These are phyloP conservation scores for Candida yuanshanica DNA, from an alignment of 805 yeast species.

Conservation along the genomic window DNA sequence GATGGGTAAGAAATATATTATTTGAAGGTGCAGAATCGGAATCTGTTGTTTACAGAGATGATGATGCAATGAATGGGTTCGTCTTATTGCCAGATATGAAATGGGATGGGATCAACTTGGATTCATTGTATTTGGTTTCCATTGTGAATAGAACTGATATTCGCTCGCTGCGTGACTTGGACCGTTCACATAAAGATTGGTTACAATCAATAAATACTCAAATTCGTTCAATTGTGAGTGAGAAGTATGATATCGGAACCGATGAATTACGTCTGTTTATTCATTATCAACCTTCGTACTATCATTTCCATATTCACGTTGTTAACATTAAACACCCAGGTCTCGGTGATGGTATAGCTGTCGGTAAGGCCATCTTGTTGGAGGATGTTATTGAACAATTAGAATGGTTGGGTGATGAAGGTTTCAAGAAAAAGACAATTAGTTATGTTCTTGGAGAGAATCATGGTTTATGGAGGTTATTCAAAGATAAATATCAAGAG, in stretches of 20 bases:
- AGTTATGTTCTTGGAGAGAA: constrained; percentile 69
- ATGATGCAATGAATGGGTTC: constrained; percentile 44
- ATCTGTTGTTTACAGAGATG: constrained; percentile 61
- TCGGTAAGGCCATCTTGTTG: constrained; percentile 76
- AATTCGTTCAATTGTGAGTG: constrained; percentile 43
- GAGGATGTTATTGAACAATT: constrained; percentile 79
- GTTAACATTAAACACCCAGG: constrained; percentile 71
- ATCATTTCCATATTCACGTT: constrained; percentile 90
- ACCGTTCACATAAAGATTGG: constrained; percentile 50
- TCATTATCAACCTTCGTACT: constrained; percentile 95
- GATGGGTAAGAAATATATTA: constrained; percentile 88
- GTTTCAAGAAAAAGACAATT: constrained; percentile 52
- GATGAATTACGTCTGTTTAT: constrained; percentile 72
- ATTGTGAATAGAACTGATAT: constrained; percentile 68
- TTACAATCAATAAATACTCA: constrained; percentile 41
- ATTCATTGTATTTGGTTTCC: constrained; percentile 69
- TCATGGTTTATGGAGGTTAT: constrained; percentile 60
- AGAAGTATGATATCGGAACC: constrained; percentile 39
- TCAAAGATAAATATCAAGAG: too few species aligned
- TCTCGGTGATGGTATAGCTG: constrained; percentile 57
- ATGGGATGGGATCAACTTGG: constrained; percentile 78
- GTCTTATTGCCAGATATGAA: constrained; percentile 91
- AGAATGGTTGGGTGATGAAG: constrained; percentile 44
- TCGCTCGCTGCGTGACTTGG: constrained; percentile 71
- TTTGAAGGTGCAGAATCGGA: constrained; percentile 82